phyloP scores from a whole-genome alignment of 1,284 basidiomycete genomes.

The Erythrobasidium hasegawianum region DNA sequence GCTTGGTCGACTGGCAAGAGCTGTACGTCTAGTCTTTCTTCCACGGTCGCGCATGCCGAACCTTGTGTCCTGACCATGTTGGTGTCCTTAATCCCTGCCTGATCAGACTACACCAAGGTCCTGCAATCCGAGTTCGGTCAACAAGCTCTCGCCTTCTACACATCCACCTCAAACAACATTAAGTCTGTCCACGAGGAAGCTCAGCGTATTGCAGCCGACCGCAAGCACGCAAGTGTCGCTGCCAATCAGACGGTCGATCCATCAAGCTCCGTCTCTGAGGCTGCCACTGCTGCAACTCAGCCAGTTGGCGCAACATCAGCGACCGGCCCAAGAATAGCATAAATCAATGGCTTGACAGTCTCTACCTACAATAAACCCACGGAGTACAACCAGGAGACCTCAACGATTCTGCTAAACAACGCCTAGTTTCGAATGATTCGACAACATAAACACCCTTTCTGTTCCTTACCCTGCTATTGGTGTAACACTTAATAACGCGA shows the following conservation, averaged over 20 bases:
- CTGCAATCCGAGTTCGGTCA: conserved; percentile 28
- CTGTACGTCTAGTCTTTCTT: conserved; percentile 48
- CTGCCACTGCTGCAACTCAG: no score
- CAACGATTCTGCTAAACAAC: no score
- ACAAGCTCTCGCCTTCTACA: conserved; percentile 61
- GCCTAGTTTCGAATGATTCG: no score
- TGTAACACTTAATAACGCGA: no score
- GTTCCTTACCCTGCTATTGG: no score
- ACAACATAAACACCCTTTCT: no score
- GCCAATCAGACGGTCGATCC: conserved; percentile 37
- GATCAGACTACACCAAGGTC: conserved; percentile 29
- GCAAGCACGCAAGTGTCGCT: conserved; percentile 52
- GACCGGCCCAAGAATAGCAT: no score
- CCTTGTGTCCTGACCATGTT: conserved; percentile 31
- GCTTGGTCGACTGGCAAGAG: conserved; percentile 60
- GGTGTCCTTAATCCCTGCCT: background rate
- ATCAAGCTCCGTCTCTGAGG: background rate
- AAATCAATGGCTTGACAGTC: no score
- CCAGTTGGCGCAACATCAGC: no score
- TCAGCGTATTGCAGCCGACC: conserved; percentile 63
- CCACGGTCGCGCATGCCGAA: background rate
- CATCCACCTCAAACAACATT: conserved; percentile 71
- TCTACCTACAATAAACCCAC: no score
- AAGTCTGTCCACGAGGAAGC: conserved; percentile 85
- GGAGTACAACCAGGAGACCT: no score